Conservation (phyloP, 148 eudicot genomes). For the Diospyros kaki region DNA sequence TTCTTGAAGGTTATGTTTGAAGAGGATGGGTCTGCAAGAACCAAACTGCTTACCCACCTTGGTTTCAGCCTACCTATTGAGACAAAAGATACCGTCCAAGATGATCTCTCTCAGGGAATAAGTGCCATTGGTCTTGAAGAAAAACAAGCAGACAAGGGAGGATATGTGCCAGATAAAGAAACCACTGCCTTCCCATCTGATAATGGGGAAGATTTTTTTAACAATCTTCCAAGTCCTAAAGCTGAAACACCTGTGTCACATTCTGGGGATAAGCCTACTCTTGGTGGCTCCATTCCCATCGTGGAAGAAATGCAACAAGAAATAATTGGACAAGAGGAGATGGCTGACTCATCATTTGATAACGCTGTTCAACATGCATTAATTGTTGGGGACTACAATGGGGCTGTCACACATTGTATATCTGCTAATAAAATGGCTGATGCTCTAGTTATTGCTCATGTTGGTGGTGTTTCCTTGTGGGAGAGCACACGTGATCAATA, state of each 20-base stretch:
- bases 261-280: constrained; percentile 40
- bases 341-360: constrained; percentile 59
- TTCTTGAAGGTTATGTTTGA: constrained; percentile 97
- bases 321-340: constrained; percentile 53
- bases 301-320: constrained; percentile 47
- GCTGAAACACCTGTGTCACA: constrained; percentile 75
- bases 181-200: constrained; percentile 40
- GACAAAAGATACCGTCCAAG: constrained; percentile 32
- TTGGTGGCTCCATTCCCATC: constrained; percentile 35
- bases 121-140: constrained; percentile 56
- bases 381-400: constrained; percentile 93
- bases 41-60: constrained; percentile 81
- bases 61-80: constrained; percentile 73
- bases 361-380: constrained; percentile 88
- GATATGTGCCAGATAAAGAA: constrained; percentile 35
- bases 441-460: constrained; percentile 95
- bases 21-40: constrained; percentile 90
- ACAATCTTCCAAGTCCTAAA: constrained; percentile 95
- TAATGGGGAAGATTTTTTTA: constrained; percentile 88
- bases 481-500: constrained; percentile 77
- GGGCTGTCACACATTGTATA: constrained; percentile 81
- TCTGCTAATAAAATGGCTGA: constrained; percentile 83
- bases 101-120: constrained; percentile 60
- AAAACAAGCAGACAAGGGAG: constrained; percentile 32
- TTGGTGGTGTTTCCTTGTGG: constrained; percentile 81